Evolutionary conservation across 345 rosid species (phyloP), one percentile per base, ranked within the genome.

Genomic region (Geranium rotundifolium): DNA sequence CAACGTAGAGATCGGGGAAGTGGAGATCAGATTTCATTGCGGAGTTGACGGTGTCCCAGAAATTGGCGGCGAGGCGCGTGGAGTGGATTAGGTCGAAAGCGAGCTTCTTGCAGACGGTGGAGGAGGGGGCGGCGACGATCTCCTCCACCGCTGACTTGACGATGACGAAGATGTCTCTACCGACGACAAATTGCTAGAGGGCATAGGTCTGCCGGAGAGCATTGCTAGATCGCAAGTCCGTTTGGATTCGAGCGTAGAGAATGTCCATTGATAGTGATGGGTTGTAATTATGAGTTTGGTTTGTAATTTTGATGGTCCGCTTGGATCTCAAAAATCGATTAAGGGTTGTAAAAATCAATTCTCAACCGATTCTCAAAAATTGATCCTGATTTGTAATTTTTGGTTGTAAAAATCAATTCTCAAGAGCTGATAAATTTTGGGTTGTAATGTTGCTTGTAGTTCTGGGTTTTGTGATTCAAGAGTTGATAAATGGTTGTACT

Each of bases 251-350:
- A 58, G 95, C 91, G 64, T 81, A 87, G 17, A 92, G 84, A 20
- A 92, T 89, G 81, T 91, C 98, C 98, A 91, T 91, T 55, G 4
- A n/a, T n/a, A n/a, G n/a, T n/a, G n/a, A n/a, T n/a, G n/a, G n/a
- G n/a, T n/a, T n/a, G n/a, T n/a, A n/a, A n/a, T n/a, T n/a, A n/a
- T n/a, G n/a, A n/a, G n/a, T n/a, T n/a, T n/a, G n/a, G n/a, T n/a
- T n/a, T n/a, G n/a, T n/a, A n/a, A n/a, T n/a, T n/a, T n/a, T n/a
- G n/a, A n/a, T n/a, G n/a, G n/a, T n/a, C n/a, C n/a, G n/a, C n/a
- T n/a, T n/a, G n/a, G n/a, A n/a, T n/a, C n/a, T n/a, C n/a, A n/a
- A n/a, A n/a, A n/a, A n/a, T n/a, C n/a, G n/a, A n/a, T n/a, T n/a
- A n/a, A n/a, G n/a, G n/a, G n/a, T n/a, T n/a, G n/a, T n/a, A n/a